Evolutionary conservation across 108 stramenopile species (phyloP), one percentile per base, ranked within the genome.

Genomic region (Conticribra guillardii): DNA sequence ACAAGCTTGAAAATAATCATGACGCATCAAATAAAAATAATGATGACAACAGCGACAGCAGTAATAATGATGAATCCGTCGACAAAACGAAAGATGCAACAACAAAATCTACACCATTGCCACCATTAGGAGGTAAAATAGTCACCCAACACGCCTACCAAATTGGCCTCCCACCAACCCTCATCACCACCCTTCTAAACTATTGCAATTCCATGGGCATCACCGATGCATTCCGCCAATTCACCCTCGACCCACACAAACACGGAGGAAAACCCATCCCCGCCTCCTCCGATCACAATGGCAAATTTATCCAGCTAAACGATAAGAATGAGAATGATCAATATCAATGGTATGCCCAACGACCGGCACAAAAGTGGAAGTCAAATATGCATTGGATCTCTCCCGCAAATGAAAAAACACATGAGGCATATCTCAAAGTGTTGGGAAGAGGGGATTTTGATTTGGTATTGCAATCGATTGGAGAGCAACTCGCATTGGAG

Each of bases 341-440:
- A n/a, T n/a, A n/a, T 28, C 58, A 56, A 19, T 88, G 87, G 87
- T 77, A 73, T 29, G 84, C 76, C 31, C 82, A 83, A 80, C 69
- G 84, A 19, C 84, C 79, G 44, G 67, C 56, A 0, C 23, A 70
- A 41, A 59, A 74, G 16, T 87, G 86, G 86, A 72, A 57, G 21
- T 71, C 78, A 14, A 83, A 88, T 53, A 88, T 88, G 87, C 79
- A 81, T 47, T 88, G 87, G 87, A 73, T 88, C 32, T 67, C 63
- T 33, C 87, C 87, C 17, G 83, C 83, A 0, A 81, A 88, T 71
- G 87, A 85, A 58, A 68, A 64, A 26, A 82, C 82, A 22, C 81
- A 83, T 56, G 83, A 88, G 68, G 79, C 75, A 44, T 78, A 85
- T 45, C 45, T 88, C 21, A 50, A 58, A 17, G 76, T 85, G 8